Evolutionary conservation across 768 basidiomycete species (phyloP), one percentile per base, ranked within the genome.

Genomic region (Mrakia blollopis): DNA sequence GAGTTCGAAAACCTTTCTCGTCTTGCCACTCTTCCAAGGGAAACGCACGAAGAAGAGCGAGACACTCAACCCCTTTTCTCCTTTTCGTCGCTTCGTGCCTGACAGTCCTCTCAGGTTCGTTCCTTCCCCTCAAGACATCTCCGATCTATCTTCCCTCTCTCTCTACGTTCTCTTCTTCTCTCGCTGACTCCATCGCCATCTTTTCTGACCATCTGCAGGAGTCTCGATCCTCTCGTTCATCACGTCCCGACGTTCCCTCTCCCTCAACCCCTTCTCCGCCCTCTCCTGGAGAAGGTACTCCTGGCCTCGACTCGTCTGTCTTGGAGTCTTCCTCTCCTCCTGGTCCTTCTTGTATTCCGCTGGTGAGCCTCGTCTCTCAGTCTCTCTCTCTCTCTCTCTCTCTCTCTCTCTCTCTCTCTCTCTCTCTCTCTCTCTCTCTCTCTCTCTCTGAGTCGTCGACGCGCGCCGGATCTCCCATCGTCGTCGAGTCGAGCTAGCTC

Each of bases 221-320:
- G 28, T 52, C 32, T 37, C 76, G 52, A 68, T 77, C 50, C 52
- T 77, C n/a, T 72, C 70, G 23, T 77, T 77, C 63, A 73, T 77
- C 62, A 60, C 71, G 28, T 57, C 76, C 14, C 61, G 76, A n/a
- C 21, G 76, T 30, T 73, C 76, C 23, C 61, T 77, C 18, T 39
- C 37, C 10, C 63, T 77, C 71, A 73, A 73, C 50, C 71, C 72
- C 5, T 32, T 77, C 32, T 77, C 76, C 8, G 11, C 35, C 6
- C 21, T 60, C n/a, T 72, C 61, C 6, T 77, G 72, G 72, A 39
- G 71, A 21, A 9, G n/a, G 13, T 77, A 65, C 44, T 77, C 76
- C 10, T 61, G 61, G 39, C 76, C 76, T 25, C 30, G 72, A 21
- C 62, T 77, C 14, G 50, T 65, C 52, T 77, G 76, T 37, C 71